A percentile compares a stretch with the other conserved stretches of the same genome.
Conservation (phyloP, 2,329 filamentous ascomycete genomes). For the Sporothrix humicola region DNA sequence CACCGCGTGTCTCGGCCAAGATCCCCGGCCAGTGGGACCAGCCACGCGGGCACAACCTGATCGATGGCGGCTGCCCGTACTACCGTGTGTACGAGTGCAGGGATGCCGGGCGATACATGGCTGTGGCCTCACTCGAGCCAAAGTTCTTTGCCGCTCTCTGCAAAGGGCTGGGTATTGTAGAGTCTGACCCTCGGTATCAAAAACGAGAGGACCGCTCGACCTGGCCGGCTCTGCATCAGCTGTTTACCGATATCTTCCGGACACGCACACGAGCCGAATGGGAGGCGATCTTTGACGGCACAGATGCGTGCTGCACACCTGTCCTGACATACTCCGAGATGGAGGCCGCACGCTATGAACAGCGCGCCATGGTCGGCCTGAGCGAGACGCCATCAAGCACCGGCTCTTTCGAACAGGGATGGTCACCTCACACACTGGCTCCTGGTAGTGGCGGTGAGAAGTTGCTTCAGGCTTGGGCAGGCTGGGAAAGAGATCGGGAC, state of each 20-base stretch:
- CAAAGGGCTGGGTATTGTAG: neutral
- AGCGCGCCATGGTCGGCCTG: constrained; percentile 12
- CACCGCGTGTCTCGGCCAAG: neutral
- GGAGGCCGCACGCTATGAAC: constrained; percentile 4
- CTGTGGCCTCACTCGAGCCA: neutral
- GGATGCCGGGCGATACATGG: neutral
- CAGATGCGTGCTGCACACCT: neutral
- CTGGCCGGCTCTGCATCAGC: neutral
- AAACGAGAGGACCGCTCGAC: neutral
- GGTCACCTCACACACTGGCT: neutral
- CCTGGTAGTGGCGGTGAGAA: neutral
- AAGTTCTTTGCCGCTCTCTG: constrained; percentile 7
- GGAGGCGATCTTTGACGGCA: constrained; percentile 4
- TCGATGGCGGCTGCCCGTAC: constrained; percentile 10
- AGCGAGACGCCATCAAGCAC: neutral
- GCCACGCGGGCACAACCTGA: neutral
- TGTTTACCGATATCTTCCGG: neutral
- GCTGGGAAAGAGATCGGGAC: neutral
- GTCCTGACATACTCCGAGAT: neutral
- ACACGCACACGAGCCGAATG: neutral
- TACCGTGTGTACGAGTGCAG: neutral
- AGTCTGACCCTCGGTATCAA: neutral
- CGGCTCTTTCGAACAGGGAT: neutral
- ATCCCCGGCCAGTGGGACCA: constrained; percentile 18
- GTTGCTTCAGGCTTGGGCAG: neutral